These are phyloP conservation scores for Chrysanthemum seticuspe DNA, from an alignment of 129 eudicot genomes.

Conservation along the genomic window DNA sequence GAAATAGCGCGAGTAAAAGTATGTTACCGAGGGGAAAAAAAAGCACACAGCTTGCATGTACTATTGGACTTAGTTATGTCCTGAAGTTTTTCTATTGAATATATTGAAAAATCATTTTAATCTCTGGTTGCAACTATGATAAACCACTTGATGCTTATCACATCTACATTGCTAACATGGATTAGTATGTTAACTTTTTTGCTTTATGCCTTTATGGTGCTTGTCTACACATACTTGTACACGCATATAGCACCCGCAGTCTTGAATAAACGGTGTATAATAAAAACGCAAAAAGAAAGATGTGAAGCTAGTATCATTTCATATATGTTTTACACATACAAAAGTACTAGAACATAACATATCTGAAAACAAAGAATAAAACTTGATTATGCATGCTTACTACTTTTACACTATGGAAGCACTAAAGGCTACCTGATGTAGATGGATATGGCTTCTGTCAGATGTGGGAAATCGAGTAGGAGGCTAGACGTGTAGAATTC, in stretches of 20 bases:
- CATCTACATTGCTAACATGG: slow-evolving; percentile 20
- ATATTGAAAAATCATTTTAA: slow-evolving; percentile 20
- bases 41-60: slow-evolving; percentile 15
- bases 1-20: slow-evolving; percentile 1
- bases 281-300: background rate
- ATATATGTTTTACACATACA: background rate
- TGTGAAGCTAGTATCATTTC: background rate
- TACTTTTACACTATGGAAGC: background rate
- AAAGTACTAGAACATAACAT: background rate
- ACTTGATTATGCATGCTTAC: background rate
- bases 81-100: slow-evolving; percentile 25
- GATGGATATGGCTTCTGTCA: background rate
- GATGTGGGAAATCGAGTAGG: slow-evolving; percentile 21
- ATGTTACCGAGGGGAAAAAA: slow-evolving; percentile 18
- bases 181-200: slow-evolving; percentile 22
- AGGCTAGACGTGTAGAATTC: slow-evolving; percentile 7
- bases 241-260: slow-evolving; percentile 13
- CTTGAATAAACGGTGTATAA: background rate
- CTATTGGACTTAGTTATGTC: slow-evolving; percentile 9
- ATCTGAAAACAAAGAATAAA: background rate
- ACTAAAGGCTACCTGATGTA: background rate
- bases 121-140: slow-evolving; percentile 21
- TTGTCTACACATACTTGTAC: slow-evolving; percentile 29
- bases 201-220: slow-evolving; percentile 26
- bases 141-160: slow-evolving; percentile 15